Evolutionary conservation across 352 stramenopile species (phyloP), one percentile per base, ranked within the genome.

Genomic region (Globisporangium okanoganense): DNA sequence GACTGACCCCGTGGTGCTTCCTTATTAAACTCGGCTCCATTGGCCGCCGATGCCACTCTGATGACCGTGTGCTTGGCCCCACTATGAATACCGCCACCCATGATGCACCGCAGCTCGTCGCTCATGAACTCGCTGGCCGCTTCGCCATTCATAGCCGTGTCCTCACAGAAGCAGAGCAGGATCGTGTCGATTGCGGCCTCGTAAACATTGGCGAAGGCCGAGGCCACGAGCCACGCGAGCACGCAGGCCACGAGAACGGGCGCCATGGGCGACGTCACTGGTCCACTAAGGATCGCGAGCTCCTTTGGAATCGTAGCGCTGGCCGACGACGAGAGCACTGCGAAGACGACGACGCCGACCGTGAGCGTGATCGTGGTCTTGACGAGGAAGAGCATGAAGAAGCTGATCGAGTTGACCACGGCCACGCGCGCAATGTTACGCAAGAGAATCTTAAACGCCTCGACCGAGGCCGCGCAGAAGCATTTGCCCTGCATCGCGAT

Each of bases 131-230:
- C 79, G 20, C 84, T 91, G 5, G 75, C 67, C 8, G 38, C 67
- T 12, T 87, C 78, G 5, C 75, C 73, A 51, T 94, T 87, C 13
- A 85, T 55, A 24, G 78, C 71, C 5, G 74, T 82, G 68, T 99
- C 96, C 13, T 97, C 95, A 51, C 98, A 96, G 58, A 99, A 99
- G 70, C 95, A 99, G 48, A 99, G 80, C 45, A 99, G 73, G 18
- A 99, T 97, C 9, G 94, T 98, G 57, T 96, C 87, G 56, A 99
- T 98, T 14, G 86, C 86, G 35, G 97, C 92, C 49, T 97, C 91
- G 71, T 98, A 99, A 14, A 98, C 86, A 51, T 94, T 88, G 48
- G 96, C 88, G 66, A 99, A 99, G 2, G 79, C 66, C 8, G 79
- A 91, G 12, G 74, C 66, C n/a, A 91, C 76, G 65, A 99, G 96